Conservation (phyloP, 495 filamentous ascomycete species). For the Neurospora terricola region DNA sequence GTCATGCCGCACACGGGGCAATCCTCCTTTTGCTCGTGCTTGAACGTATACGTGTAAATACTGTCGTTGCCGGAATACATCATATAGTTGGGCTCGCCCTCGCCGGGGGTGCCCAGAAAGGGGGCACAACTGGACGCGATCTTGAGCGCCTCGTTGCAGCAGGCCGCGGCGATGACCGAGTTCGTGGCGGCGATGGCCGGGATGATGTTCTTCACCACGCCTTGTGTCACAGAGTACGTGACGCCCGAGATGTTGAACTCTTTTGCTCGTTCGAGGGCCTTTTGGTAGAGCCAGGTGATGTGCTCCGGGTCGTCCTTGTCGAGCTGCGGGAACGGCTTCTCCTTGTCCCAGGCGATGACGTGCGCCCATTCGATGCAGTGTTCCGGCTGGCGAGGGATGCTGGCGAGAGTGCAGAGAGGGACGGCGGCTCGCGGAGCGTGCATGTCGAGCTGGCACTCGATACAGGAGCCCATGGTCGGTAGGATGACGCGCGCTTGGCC, state of each 20-base stretch:
- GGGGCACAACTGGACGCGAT: conserved; percentile 76
- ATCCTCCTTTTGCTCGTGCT: conserved; percentile 81
- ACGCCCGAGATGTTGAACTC: conserved; percentile 91
- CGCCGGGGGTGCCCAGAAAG: conserved; percentile 43
- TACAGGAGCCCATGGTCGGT: conserved; percentile 86
- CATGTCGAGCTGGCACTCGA: conserved; percentile 98
- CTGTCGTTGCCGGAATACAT: conserved; percentile 96
- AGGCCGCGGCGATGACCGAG: conserved; percentile 87
- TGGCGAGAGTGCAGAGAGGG: conserved; percentile 91
- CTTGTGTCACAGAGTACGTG: conserved; percentile 94
- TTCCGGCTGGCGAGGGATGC: conserved; percentile 92
- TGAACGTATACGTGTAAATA: conserved; percentile 94
- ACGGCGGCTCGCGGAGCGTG: conserved; percentile 90
- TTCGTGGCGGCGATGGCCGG: conserved; percentile 98
- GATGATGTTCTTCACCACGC: conserved; percentile 99
- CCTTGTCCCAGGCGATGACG: conserved; percentile 60
- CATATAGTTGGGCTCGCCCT: conserved; percentile 74
- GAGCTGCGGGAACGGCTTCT: conserved; percentile 53
- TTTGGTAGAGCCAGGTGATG: conserved; percentile 91
- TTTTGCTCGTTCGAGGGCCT: conserved; percentile 64
- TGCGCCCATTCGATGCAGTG: conserved; percentile 99
- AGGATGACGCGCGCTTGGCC: conserved; percentile 90
- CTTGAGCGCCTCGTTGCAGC: conserved; percentile 95
- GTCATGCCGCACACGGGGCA: conserved; percentile 89
- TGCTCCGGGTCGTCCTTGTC: conserved; percentile 97